These are phyloP conservation scores for Sesbania bispinosa DNA, from an alignment of 306 rosid species.

Conservation along the genomic window DNA sequence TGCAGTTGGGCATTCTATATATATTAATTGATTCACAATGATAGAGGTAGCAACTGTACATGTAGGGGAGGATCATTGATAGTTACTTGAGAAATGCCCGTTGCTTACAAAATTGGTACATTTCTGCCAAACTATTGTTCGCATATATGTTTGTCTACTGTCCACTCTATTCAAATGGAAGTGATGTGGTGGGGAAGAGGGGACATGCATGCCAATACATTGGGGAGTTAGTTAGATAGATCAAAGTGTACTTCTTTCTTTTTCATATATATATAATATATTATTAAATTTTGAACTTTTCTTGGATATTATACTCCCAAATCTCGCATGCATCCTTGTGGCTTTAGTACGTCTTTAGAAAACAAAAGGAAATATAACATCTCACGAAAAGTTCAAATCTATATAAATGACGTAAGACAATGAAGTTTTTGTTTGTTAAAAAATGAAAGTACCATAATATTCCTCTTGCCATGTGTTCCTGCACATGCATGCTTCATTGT, in stretches of 20 bases:
- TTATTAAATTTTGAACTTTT: not conserved
- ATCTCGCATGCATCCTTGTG: not conserved
- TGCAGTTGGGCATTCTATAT: not conserved
- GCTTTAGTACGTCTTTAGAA: not conserved
- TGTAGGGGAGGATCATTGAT: conserved; percentile 19
- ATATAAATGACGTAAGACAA: conserved; percentile 1
- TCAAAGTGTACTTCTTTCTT: not conserved
- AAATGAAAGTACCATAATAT: conserved; percentile 22
- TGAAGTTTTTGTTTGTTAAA: conserved; percentile 3
- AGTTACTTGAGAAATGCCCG: not conserved
- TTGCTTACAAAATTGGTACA: conserved; percentile 30
- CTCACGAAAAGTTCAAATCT: not conserved
- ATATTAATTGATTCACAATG: not conserved
- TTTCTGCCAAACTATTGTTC: conserved; percentile 36
- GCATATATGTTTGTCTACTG: conserved; percentile 19
- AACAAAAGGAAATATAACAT: not conserved
- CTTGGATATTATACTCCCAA: not conserved
- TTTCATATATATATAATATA: not conserved
- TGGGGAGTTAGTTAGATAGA: too few relatives aligned
- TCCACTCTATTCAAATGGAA: conserved; percentile 20
- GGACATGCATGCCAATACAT: conserved; percentile 31
- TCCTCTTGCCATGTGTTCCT: conserved; percentile 24
- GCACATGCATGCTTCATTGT: conserved; percentile 32
- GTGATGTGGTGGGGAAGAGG: conserved; percentile 35
- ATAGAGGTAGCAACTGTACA: not conserved